Conservation (phyloP, 108 stramenopile genomes). For the Skeletonema marinoi region DNA sequence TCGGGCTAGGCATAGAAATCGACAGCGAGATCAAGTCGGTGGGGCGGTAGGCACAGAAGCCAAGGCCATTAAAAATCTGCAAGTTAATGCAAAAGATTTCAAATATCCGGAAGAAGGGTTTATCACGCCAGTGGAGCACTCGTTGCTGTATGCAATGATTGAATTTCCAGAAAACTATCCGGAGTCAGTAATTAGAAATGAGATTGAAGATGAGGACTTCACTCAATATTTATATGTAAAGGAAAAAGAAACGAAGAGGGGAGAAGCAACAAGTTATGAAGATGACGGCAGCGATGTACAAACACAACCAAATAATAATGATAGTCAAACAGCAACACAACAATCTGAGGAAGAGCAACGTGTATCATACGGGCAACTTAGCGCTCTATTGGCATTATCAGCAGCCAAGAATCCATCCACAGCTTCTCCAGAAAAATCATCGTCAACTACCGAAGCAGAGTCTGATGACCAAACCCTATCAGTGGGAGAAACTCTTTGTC, state of each 20-base stretch:
- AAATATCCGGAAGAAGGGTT: conserved; percentile 56
- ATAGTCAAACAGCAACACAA: neutral
- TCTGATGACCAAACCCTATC: conserved; percentile 1
- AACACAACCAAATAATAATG: neutral
- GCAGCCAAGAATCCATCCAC: conserved; percentile 55
- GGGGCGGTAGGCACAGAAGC: conserved; percentile 42
- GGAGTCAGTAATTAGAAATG: conserved; percentile 41
- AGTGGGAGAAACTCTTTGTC: conserved; percentile 48
- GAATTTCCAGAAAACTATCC: conserved; percentile 55
- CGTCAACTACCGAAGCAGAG: neutral
- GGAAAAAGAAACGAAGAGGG: neutral
- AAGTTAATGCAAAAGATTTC: conserved; percentile 29
- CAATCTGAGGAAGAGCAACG: conserved; percentile 18
- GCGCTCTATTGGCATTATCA: conserved; percentile 56
- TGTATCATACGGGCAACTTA: conserved; percentile 65
- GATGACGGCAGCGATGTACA: neutral
- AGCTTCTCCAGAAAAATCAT: conserved; percentile 12
- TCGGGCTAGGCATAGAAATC: neutral
- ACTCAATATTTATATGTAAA: conserved; percentile 52
- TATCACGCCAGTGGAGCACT: conserved; percentile 60
- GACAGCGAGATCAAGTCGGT: neutral
- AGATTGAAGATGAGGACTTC: conserved; percentile 65
- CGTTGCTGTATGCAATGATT: conserved; percentile 56
- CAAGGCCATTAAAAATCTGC: conserved; percentile 29
- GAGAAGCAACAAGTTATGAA: neutral